These are phyloP conservation scores for Coemansia sp. DNA, from an alignment of 192 early-diverging fungal genomes.

Conservation along the genomic window DNA sequence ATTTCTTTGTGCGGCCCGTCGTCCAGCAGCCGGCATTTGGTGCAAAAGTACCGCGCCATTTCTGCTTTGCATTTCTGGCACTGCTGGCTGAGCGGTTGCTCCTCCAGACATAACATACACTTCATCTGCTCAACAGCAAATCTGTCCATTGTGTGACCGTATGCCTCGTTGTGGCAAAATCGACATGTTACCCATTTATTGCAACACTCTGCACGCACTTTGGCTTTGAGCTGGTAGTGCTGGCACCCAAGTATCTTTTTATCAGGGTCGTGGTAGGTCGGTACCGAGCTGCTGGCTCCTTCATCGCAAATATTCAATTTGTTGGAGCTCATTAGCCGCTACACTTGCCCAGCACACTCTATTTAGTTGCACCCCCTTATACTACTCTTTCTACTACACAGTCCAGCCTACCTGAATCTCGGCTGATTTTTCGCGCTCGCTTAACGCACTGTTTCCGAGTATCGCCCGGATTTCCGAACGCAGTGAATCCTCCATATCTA, in stretches of 20 bases:
- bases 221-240: slow-evolving; percentile 50
- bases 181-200: slow-evolving; percentile 70
- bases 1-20: slow-evolving; percentile 77
- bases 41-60: slow-evolving; percentile 83
- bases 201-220: slow-evolving; percentile 63
- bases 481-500: slow-evolving; percentile 5
- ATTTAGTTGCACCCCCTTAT: not conserved
- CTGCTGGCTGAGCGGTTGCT: slow-evolving; percentile 73
- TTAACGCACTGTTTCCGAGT: slow-evolving; percentile 4
- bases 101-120: slow-evolving; percentile 85
- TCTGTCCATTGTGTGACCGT: slow-evolving; percentile 64
- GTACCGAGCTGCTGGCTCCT: not conserved
- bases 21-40: slow-evolving; percentile 88
- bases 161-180: slow-evolving; percentile 73
- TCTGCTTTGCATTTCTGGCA: slow-evolving; percentile 63
- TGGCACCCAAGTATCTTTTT: slow-evolving; percentile 27
- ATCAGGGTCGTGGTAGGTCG: slow-evolving; percentile 6
- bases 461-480: slow-evolving; percentile 24
- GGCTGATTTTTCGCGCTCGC: slow-evolving; percentile 19
- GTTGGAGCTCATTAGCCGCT: not conserved
- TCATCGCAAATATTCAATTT: not conserved
- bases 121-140: slow-evolving; percentile 77
- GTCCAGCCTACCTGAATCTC: slow-evolving; percentile 17
- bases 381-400: not conserved
- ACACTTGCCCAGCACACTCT: not conserved